Evolutionary conservation across 2,329 filamentous ascomycete species (phyloP).

Genomic region (Albophoma yamanashiensis): DNA sequence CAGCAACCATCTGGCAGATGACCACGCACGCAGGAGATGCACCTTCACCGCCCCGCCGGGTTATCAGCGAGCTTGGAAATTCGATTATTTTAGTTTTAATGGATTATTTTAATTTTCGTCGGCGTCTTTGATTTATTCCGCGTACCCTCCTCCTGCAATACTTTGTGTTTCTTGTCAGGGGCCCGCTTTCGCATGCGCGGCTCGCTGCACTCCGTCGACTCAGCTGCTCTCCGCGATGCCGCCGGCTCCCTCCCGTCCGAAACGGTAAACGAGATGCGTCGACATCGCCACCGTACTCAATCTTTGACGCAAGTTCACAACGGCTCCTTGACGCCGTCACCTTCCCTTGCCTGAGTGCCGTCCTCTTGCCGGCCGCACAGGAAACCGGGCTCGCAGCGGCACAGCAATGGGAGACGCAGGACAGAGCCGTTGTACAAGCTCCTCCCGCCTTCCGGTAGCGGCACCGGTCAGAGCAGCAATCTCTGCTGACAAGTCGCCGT

Average conservation of each 20-base stretch:
- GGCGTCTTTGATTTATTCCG: neutral
- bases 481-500: neutral
- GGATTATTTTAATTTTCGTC: neutral
- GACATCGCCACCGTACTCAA: neutral
- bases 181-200: neutral
- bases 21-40: conserved; percentile 12
- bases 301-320: neutral
- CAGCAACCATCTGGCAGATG: conserved; percentile 25
- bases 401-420: neutral
- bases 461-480: neutral
- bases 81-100: neutral
- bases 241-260: neutral
- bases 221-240: neutral
- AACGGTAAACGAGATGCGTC: neutral
- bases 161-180: neutral
- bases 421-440: neutral
- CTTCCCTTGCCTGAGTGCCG: neutral
- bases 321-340: neutral
- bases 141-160: neutral
- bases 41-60: conserved; percentile 4
- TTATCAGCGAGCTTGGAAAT: neutral
- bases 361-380: too few species aligned
- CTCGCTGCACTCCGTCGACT: neutral
- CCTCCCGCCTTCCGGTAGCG: neutral
- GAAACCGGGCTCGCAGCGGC: neutral